Conservation (phyloP, 2,329 filamentous ascomycete species). For the Zymoseptoria pseudotritici region DNA sequence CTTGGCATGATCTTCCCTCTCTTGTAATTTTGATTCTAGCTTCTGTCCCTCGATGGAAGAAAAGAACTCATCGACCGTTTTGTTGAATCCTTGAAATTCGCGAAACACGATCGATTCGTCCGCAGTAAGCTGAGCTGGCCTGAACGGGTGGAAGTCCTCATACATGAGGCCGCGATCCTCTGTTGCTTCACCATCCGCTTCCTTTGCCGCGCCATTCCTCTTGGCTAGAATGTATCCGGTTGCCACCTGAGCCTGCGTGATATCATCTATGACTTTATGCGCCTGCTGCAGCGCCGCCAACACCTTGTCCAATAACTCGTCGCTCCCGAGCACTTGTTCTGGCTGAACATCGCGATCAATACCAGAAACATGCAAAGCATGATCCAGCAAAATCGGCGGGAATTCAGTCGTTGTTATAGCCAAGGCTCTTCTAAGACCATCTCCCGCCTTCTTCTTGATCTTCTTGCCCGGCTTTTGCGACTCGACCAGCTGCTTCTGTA, state of each 20-base stretch:
- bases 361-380: slow-evolving; percentile 62
- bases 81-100: slow-evolving; percentile 79
- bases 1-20: slow-evolving; percentile 73
- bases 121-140: slow-evolving; percentile 68
- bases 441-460: slow-evolving; percentile 66
- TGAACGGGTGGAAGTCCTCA: slow-evolving; percentile 92
- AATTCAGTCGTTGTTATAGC: slow-evolving; percentile 81
- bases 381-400: slow-evolving; percentile 80
- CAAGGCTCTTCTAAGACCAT: slow-evolving; percentile 70
- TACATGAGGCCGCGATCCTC: slow-evolving; percentile 55
- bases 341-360: slow-evolving; percentile 64
- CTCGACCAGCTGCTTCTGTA: slow-evolving; percentile 50
- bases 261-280: slow-evolving; percentile 58
- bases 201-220: slow-evolving; percentile 28
- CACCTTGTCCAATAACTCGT: slow-evolving; percentile 57
- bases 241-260: slow-evolving; percentile 57
- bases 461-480: slow-evolving; percentile 49
- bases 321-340: slow-evolving; percentile 61
- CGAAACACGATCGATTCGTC: slow-evolving; percentile 61
- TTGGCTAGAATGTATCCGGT: slow-evolving; percentile 88
- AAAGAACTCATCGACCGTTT: slow-evolving; percentile 92
- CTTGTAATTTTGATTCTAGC: slow-evolving; percentile 71
- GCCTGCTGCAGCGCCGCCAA: slow-evolving; percentile 64
- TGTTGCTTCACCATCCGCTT: slow-evolving; percentile 20
- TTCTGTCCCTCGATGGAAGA: slow-evolving; percentile 94